Evolutionary conservation across 2,329 filamentous ascomycete species (phyloP), one percentile per base, ranked within the genome.

Genomic region (Endocalyx cinctus): DNA sequence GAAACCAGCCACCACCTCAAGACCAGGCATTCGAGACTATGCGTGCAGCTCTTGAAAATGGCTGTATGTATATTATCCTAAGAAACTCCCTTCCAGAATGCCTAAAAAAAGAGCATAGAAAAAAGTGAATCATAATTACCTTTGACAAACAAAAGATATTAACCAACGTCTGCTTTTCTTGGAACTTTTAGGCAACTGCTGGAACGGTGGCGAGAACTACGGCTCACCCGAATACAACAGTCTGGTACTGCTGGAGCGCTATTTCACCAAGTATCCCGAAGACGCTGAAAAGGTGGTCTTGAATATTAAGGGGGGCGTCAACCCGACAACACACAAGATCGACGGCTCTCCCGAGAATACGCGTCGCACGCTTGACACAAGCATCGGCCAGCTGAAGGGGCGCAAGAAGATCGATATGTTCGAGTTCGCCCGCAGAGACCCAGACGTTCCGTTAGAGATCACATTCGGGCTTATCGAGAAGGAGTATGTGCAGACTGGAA

Each of bases 381-480:
- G 71, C 45, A 53, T 82, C 15, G 39, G 36, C 12, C 59, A 64
- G 43, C 60, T 73, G 10, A 63, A 66, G n/a, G 72, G 72, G n/a
- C 66, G 62, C 42, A 77, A 77, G 57, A 71, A 67, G 47, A 53
- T 83, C 33, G 78, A 82, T 51, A 60, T 78, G 18, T 84, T 81
- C 42, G 69, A 76, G 48, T 71, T 64, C 39, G 71, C 73, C 4
- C 64, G 79, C 20, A 65, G 77, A 33, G 79, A 83, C 46, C 58
- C 60, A 15, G 65, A 64, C 0, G 57, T 58, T 2, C 63, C 68
- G 2, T 57, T 74, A 17, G 63, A 64, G 28, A 54, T 52, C 5
- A 70, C 69, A 1, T 55, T 73, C 18, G 53, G 54, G 4, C 52
- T 59, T 17, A 58, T 74, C 15, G 56, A 66, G 28, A 57, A 60